Conservation (phyloP, 1,139 yeast genomes). For the Tardiomyces digboiensis region DNA sequence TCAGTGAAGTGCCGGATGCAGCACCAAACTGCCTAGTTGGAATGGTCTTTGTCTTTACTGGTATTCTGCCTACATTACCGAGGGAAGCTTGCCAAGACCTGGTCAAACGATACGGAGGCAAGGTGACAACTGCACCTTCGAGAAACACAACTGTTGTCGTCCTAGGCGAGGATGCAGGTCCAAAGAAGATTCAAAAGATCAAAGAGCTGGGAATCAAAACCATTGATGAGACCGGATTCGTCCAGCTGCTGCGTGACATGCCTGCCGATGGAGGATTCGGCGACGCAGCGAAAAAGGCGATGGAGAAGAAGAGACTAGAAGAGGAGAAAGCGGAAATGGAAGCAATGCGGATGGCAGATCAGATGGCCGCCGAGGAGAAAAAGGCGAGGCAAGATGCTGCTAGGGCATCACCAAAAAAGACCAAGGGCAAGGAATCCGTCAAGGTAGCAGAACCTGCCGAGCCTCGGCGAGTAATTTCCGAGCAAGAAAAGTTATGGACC, state of each 20-base stretch:
- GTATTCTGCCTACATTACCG: constrained; percentile 70
- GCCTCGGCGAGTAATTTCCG: neutral
- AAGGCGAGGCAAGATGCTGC: constrained; percentile 1
- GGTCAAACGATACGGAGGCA: constrained; percentile 89
- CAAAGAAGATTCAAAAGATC: constrained; percentile 82
- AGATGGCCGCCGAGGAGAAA: constrained; percentile 7
- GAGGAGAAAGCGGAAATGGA: constrained; percentile 47
- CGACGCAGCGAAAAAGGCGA: constrained; percentile 63
- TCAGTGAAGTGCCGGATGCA: constrained; percentile 55
- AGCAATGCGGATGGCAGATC: constrained; percentile 31
- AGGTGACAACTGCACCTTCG: constrained; percentile 79
- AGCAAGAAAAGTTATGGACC: constrained; percentile 58
- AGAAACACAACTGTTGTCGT: constrained; percentile 85
- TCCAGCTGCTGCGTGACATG: constrained; percentile 63
- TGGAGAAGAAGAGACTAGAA: constrained; percentile 57
- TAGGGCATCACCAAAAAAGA: neutral
- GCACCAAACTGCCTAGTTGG: constrained; percentile 79
- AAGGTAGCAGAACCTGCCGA: constrained; percentile 49
- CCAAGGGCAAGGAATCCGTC: neutral
- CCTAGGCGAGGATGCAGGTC: constrained; percentile 95
- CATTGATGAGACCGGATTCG: constrained; percentile 79
- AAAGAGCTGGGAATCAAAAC: constrained; percentile 65
- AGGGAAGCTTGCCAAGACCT: constrained; percentile 66
- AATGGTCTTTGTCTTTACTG: constrained; percentile 88
- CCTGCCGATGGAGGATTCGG: constrained; percentile 92